A percentile compares a stretch with the other conserved stretches of the same genome.
phyloP scores from a whole-genome alignment of 441 rosid species.

The Breynia disticha region DNA sequence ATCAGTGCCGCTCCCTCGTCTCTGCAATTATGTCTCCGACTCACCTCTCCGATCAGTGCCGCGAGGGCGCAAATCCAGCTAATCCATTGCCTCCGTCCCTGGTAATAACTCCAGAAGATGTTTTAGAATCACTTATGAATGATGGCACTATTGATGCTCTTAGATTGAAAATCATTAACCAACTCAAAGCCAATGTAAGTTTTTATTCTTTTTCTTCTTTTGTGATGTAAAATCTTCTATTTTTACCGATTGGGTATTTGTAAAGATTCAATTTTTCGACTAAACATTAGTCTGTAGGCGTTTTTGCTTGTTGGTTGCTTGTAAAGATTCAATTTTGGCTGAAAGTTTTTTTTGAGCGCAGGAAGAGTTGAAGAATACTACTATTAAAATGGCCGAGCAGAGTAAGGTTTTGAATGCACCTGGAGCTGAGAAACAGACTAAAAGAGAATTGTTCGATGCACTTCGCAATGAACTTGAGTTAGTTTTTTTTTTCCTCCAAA shows the following conservation, averaged over 20 bases:
- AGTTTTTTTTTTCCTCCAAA: constrained; percentile 9
- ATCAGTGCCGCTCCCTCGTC: no score
- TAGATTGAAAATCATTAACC: constrained; percentile 83
- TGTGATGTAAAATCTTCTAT: not conserved
- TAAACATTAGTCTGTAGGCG: not conserved
- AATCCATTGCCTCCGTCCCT: constrained; percentile 45
- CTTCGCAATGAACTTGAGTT: constrained; percentile 94
- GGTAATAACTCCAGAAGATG: constrained; percentile 83
- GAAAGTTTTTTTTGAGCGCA: constrained; percentile 17
- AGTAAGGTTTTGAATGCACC: constrained; percentile 89
- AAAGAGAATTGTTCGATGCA: constrained; percentile 90
- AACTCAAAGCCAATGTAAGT: constrained; percentile 84
- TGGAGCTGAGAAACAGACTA: constrained; percentile 98
- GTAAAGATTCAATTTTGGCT: not conserved
- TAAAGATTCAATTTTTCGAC: not conserved
- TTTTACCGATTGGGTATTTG: not conserved
- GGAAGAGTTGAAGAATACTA: constrained; percentile 86
- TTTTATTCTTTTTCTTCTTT: not conserved
- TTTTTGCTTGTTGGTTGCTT: not conserved
- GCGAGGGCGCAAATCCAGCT: no score
- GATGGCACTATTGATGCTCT: constrained; percentile 94
- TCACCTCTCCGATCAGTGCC: no score
- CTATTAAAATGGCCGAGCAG: constrained; percentile 89
- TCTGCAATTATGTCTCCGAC: no score
- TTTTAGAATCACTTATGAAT: constrained; percentile 86